Conservation (phyloP, 345 rosid species). For the Nephelium lappaceum region DNA sequence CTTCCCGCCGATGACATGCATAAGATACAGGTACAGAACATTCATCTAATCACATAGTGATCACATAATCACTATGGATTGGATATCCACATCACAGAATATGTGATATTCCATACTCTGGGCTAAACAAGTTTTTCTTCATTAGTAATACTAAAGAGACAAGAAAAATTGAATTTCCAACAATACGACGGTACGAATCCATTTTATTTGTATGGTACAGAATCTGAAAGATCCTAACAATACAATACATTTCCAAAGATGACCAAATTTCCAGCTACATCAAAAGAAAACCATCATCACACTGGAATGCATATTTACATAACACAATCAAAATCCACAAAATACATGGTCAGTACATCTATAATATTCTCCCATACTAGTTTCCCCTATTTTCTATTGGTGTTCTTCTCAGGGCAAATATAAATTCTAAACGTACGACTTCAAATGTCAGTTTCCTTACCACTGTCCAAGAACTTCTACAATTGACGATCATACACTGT, state of each 20-base stretch:
- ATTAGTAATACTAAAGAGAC: too few relatives aligned
- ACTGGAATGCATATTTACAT: slow-evolving; percentile 27
- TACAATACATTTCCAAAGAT: slow-evolving; percentile 22
- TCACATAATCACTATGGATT: too few relatives aligned
- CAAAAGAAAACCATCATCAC: slow-evolving; percentile 22
- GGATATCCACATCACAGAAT: too few relatives aligned
- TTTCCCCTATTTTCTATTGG: slow-evolving; percentile 25
- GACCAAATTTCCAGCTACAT: slow-evolving; percentile 9
- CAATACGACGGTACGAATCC: too few relatives aligned
- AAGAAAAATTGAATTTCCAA: too few relatives aligned
- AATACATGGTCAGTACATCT: slow-evolving; percentile 27
- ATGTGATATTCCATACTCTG: too few relatives aligned
- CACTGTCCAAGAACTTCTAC: slow-evolving; percentile 24
- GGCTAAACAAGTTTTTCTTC: too few relatives aligned
- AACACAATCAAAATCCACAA: slow-evolving; percentile 31
- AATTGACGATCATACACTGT: slow-evolving; percentile 38
- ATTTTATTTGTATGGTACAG: too few relatives aligned
- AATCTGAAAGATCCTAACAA: slow-evolving; percentile 18
- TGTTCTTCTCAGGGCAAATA: slow-evolving; percentile 16
- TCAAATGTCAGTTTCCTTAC: slow-evolving; percentile 33
- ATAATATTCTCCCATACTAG: slow-evolving; percentile 27
- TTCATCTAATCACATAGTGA: too few relatives aligned
- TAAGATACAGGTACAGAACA: too few relatives aligned
- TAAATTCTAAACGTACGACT: slow-evolving; percentile 19
- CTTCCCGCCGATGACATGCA: too few relatives aligned